Evolutionary conservation across 2,329 filamentous ascomycete species (phyloP).

Genomic region (Botrytis byssoidea): DNA sequence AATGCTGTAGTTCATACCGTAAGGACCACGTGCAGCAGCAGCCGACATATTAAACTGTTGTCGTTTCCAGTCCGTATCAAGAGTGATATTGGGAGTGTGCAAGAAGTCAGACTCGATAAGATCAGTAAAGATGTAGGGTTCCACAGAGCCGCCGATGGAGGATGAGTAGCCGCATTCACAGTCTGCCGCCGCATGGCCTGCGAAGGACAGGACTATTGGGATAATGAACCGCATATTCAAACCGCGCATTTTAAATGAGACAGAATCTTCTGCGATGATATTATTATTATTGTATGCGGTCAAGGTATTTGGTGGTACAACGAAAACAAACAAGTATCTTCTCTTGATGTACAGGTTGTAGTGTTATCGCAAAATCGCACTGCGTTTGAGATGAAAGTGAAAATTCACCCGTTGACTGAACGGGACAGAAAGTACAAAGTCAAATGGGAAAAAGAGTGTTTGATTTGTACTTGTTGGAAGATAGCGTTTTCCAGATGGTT

Average conservation of each 20-base stretch:
- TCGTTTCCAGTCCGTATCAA: conserved; percentile 60
- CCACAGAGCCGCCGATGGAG: conserved; percentile 42
- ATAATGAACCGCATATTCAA: conserved; percentile 6
- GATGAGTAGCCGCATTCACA: conserved; percentile 74
- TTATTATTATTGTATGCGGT: conserved; percentile 5
- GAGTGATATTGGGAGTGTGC: conserved; percentile 49
- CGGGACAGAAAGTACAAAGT: background rate
- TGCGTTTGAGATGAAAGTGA: conserved; percentile 8
- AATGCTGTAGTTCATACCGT: conserved; percentile 58
- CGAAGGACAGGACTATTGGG: background rate
- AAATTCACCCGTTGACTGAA: conserved; percentile 7
- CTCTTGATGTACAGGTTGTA: conserved; percentile 1
- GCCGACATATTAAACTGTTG: conserved; percentile 66
- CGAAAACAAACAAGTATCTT: conserved; percentile 2
- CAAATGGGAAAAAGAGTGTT: background rate
- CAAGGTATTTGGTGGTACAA: conserved; percentile 13
- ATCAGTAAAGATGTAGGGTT: conserved; percentile 61
- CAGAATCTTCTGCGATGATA: background rate
- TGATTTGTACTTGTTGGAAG: background rate
- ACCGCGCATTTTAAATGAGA: background rate
- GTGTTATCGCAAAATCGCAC: conserved; percentile 1
- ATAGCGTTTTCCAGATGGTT: background rate
- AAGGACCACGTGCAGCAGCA: conserved; percentile 58
- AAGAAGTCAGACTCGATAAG: conserved; percentile 71
- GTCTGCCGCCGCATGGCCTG: conserved; percentile 29